Base-by-base conservation (phyloP, 345 rosid genomes). In the Lepidium africanum region DNA sequence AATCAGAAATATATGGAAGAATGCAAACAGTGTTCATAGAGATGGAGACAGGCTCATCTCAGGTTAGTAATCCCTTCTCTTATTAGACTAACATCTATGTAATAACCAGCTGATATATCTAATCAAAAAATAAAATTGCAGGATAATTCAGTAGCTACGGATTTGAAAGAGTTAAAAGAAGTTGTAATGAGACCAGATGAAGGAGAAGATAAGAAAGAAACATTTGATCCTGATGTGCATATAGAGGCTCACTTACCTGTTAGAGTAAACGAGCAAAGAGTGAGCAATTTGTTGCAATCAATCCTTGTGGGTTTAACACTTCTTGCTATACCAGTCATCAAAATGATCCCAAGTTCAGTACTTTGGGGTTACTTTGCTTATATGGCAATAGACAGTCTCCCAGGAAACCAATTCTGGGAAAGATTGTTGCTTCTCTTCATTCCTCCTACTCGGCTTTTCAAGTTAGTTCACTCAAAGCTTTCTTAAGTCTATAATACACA, bases 311-410 rank as follows among this genome's bases (percentile, higher is more conserved):
- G 85, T 13, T 65, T 71, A 64, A 79, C 87, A 23, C 72, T 89
- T 1, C 74, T 48, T 23, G 98, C 88, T 0, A 76, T 87, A 56
- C 91, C 98, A 32, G 78, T 81, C 36, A 81, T 92, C 57, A 89
- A 86, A 78, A 79, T 62, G 81, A 87, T 89, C 50, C 98, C 98
- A 15, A 83, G 95, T 63, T 87, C 96, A 8, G 80, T 89, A 27
- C 89, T 92, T 3, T 92, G 92, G 94, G 96, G 96, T 35, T 92
- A 92, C 75, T 92, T 92, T 1, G 86, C 91, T 3, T 87, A 83
- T 77, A 89, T 89, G 98, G 95, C 98, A 0, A 81, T 92, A 5
- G 96, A 92, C 69, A 89, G 95, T 79, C 94, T 92, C 10, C 95
- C 91, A 0, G 95, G 98, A 17, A 89, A 87, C 76, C 98, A 89